Conservation (phyloP, 2,329 filamentous ascomycete genomes). For the Polytolypa hystricis region DNA sequence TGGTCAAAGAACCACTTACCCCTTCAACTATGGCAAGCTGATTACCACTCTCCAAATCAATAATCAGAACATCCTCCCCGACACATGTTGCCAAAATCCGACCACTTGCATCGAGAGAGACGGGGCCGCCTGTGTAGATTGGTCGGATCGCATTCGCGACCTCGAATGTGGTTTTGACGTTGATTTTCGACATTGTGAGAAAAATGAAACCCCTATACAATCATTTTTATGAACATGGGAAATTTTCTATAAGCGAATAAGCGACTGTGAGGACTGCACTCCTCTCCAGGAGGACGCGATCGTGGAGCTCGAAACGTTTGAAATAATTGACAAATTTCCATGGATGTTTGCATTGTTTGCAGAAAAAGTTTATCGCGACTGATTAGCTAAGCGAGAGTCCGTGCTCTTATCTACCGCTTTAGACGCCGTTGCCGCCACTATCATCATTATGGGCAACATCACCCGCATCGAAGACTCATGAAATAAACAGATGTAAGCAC, state of each 20-base stretch:
- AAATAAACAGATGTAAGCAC: too few relatives aligned
- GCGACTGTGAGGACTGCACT: too few relatives aligned
- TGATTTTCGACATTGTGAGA: conserved; percentile 43
- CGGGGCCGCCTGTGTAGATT: conserved; percentile 84
- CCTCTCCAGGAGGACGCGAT: too few relatives aligned
- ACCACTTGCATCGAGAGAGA: conserved; percentile 71
- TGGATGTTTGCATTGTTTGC: neutral
- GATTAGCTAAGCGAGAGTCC: conserved; percentile 22
- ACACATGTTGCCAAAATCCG: conserved; percentile 75
- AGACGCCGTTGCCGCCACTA: too few relatives aligned
- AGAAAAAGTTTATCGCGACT: conserved; percentile 11
- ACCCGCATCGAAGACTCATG: too few relatives aligned
- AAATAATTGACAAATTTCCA: neutral
- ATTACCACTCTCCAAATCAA: conserved; percentile 69
- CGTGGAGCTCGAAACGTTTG: too few relatives aligned
- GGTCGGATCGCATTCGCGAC: conserved; percentile 73
- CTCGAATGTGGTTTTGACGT: conserved; percentile 79
- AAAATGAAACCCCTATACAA: too few relatives aligned
- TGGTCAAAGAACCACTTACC: conserved; percentile 40
- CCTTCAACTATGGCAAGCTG: conserved; percentile 81
- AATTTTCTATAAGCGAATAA: too few relatives aligned
- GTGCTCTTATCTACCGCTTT: conserved; percentile 17
- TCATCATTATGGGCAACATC: too few relatives aligned
- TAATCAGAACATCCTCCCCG: conserved; percentile 84
- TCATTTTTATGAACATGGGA: too few relatives aligned